A percentile compares a stretch with the other conserved stretches of the same genome.
phyloP scores from a whole-genome alignment of 2,329 filamentous ascomycete genomes.

The Sporothrix pallida region DNA sequence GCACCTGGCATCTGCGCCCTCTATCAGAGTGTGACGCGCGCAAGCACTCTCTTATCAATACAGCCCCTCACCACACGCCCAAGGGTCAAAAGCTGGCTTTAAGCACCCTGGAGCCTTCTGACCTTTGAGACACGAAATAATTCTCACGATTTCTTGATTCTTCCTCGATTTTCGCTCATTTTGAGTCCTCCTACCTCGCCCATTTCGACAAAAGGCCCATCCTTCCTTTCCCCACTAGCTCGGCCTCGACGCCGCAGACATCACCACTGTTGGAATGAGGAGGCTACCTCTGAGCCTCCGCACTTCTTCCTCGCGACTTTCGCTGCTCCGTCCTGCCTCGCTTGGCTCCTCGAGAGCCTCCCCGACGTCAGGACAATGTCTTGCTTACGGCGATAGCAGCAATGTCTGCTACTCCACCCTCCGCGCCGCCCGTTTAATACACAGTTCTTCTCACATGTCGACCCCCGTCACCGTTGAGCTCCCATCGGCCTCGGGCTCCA shows the following conservation, averaged over 20 bases:
- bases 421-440: not conserved
- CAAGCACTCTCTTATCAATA: not conserved
- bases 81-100: not conserved
- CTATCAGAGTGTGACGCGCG: slow-evolving; percentile 20
- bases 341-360: slow-evolving; percentile 20
- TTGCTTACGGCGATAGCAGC: slow-evolving; percentile 28
- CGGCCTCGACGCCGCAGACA: slow-evolving; percentile 7
- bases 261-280: slow-evolving; percentile 52
- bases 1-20: not conserved
- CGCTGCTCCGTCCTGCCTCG: slow-evolving; percentile 21
- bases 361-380: slow-evolving; percentile 37
- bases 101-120: not conserved
- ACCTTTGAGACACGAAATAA: no score
- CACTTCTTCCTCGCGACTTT: slow-evolving; percentile 41
- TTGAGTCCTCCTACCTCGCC: not conserved
- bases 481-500: slow-evolving; percentile 18
- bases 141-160: not conserved
- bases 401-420: not conserved
- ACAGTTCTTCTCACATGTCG: not conserved
- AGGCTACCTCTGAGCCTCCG: slow-evolving; percentile 48
- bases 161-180: not conserved
- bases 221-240: not conserved
- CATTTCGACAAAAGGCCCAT: not conserved
- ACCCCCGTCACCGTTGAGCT: not conserved
- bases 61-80: slow-evolving; percentile 1